A percentile compares a stretch with the other conserved stretches of the same genome.
Conservation (phyloP, 73 alveolate genomes). For the Paramecium bursaria region DNA sequence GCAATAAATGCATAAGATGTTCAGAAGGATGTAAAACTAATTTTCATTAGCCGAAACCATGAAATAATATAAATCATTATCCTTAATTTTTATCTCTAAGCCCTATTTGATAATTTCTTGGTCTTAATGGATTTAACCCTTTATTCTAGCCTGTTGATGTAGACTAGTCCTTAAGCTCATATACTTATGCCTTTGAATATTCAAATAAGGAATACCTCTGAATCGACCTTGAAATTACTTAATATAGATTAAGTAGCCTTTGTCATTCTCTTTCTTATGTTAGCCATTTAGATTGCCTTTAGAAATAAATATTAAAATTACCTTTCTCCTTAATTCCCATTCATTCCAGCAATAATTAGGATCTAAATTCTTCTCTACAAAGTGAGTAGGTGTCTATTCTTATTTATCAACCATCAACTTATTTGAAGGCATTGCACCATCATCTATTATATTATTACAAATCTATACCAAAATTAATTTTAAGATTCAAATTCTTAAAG, state of each 20-base stretch:
- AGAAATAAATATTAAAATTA: slow-evolving; percentile 62
- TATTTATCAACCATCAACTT: slow-evolving; percentile 89
- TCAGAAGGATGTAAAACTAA: slow-evolving; percentile 78
- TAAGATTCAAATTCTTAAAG: slow-evolving; percentile 56
- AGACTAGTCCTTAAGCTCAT: slow-evolving; percentile 64
- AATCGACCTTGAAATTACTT: slow-evolving; percentile 97
- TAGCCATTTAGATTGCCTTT: slow-evolving; percentile 98
- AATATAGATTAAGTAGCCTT: slow-evolving; percentile 93
- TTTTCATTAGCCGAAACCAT: slow-evolving; percentile 68
- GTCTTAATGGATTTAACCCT: slow-evolving; percentile 70
- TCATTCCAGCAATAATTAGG: slow-evolving; percentile 99
- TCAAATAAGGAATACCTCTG: slow-evolving; percentile 91
- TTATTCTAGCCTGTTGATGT: slow-evolving; percentile 67
- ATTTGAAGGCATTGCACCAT: slow-evolving; percentile 85
- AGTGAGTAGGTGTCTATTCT: slow-evolving; percentile 87
- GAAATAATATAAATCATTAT: slow-evolving; percentile 38
- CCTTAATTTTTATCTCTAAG: slow-evolving; percentile 70
- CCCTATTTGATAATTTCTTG: slow-evolving; percentile 74
- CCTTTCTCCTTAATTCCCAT: slow-evolving; percentile 88
- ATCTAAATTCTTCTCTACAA: slow-evolving; percentile 93
- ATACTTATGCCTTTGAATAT: slow-evolving; percentile 78
- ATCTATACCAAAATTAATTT: not conserved
- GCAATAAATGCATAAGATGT: slow-evolving; percentile 79
- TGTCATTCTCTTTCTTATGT: slow-evolving; percentile 95
- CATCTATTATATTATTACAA: slow-evolving; percentile 74